These are phyloP conservation scores for Tremellales sp. DNA, from an alignment of 1,284 basidiomycete species.

Conservation along the genomic window DNA sequence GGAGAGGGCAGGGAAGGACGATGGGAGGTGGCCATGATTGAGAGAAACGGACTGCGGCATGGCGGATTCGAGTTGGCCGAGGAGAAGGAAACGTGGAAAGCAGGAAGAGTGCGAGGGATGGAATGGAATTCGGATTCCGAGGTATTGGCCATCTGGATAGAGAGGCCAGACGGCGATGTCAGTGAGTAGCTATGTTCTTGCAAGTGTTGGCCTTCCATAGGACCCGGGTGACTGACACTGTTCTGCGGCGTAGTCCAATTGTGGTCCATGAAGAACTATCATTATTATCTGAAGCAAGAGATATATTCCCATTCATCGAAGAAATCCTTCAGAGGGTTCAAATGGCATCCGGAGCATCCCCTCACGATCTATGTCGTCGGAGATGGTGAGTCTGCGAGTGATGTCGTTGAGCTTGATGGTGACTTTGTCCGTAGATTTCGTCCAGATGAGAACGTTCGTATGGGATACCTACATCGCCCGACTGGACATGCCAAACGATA, in stretches of 20 bases:
- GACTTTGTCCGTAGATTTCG: slow-evolving; percentile 51
- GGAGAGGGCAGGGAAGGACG: slow-evolving; percentile 58
- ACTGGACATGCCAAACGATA: slow-evolving; percentile 65
- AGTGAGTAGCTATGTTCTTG: slow-evolving; percentile 52
- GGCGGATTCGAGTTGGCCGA: slow-evolving; percentile 78
- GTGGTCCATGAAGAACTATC: slow-evolving; percentile 93
- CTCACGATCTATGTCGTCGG: slow-evolving; percentile 68
- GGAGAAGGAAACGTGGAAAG: slow-evolving; percentile 42
- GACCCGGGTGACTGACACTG: not conserved
- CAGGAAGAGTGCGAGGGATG: slow-evolving; percentile 63
- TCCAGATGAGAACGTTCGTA: slow-evolving; percentile 61
- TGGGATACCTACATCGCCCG: slow-evolving; percentile 73
- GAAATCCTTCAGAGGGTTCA: slow-evolving; percentile 62
- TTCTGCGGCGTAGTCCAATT: slow-evolving; percentile 64
- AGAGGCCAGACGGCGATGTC: slow-evolving; percentile 60
- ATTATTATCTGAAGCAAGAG: slow-evolving; percentile 95
- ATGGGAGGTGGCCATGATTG: slow-evolving; percentile 91
- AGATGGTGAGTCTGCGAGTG: slow-evolving; percentile 52
- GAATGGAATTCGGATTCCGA: slow-evolving; percentile 87
- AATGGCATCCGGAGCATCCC: slow-evolving; percentile 84
- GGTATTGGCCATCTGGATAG: slow-evolving; percentile 79
- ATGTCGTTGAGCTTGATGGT: not conserved
- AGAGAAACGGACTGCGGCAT: slow-evolving; percentile 87
- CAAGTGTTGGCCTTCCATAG: not conserved
- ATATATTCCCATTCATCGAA: slow-evolving; percentile 52